Percentiles rank a stretch among this genome's conserved stretches.
phyloP scores from a whole-genome alignment of 2,329 filamentous ascomycete species.

The Camillea tinctor region DNA sequence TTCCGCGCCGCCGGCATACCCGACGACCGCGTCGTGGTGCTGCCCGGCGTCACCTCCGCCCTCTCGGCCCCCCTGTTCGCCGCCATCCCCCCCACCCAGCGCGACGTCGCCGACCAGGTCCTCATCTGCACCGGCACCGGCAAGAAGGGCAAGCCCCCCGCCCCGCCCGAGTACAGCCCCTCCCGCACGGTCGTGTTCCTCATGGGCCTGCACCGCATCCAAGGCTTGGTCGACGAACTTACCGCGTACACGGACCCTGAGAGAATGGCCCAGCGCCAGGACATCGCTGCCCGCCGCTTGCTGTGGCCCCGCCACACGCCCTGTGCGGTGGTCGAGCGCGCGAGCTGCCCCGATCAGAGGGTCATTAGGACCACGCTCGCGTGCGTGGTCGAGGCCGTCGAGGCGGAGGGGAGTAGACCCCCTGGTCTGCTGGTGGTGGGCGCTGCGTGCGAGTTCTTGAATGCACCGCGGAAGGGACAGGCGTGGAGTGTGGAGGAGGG shows the following conservation, averaged over 20 bases:
- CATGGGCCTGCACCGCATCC: slow-evolving; percentile 89
- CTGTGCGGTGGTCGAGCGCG: slow-evolving; percentile 89
- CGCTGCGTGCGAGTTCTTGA: slow-evolving; percentile 75
- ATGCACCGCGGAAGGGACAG: slow-evolving; percentile 53
- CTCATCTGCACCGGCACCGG: slow-evolving; percentile 96
- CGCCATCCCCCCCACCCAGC: slow-evolving; percentile 81
- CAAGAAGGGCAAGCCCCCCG: slow-evolving; percentile 78
- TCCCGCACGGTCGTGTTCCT: slow-evolving; percentile 87
- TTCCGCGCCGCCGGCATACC: slow-evolving; percentile 73
- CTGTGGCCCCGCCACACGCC: slow-evolving; percentile 77
- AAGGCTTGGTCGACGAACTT: slow-evolving; percentile 70
- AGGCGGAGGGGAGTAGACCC: slow-evolving; percentile 84
- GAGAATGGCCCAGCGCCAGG: slow-evolving; percentile 23
- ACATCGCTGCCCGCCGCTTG: slow-evolving; percentile 25
- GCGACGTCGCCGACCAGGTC: slow-evolving; percentile 87
- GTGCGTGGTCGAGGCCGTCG: slow-evolving; percentile 77
- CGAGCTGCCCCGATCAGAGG: slow-evolving; percentile 90
- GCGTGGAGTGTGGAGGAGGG: slow-evolving; percentile 88
- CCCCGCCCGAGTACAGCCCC: slow-evolving; percentile 75
- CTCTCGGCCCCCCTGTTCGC: slow-evolving; percentile 87
- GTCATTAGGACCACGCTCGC: slow-evolving; percentile 85
- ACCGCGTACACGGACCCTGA: slow-evolving; percentile 42
- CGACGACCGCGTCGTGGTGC: slow-evolving; percentile 62
- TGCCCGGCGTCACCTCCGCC: slow-evolving; percentile 89
- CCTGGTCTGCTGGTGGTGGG: slow-evolving; percentile 88